Evolutionary conservation across 2,329 filamentous ascomycete species (phyloP).

Genomic region (Trichoderma lentiforme): DNA sequence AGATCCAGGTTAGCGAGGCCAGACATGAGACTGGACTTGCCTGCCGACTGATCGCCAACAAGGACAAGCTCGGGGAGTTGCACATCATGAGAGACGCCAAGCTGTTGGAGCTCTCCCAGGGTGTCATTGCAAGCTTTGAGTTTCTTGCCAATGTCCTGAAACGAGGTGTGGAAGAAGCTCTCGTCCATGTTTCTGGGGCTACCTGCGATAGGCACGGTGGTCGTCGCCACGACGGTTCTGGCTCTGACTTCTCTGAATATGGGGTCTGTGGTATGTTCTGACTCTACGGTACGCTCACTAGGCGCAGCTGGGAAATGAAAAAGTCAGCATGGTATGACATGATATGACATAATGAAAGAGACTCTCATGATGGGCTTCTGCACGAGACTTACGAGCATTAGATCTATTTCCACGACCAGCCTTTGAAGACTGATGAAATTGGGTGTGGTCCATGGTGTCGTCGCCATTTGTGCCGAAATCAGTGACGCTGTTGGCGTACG

Average conservation of each 20-base stretch:
- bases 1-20: constrained; percentile 68
- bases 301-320: constrained; percentile 32
- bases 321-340: constrained; percentile 15
- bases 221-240: constrained; percentile 22
- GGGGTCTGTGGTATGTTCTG: constrained; percentile 24
- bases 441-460: constrained; percentile 19
- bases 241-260: constrained; percentile 38
- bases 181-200: constrained; percentile 32
- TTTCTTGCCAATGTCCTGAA: constrained; percentile 56
- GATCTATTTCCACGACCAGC: constrained; percentile 32
- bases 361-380: not conserved
- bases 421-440: constrained; percentile 26
- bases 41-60: constrained; percentile 80
- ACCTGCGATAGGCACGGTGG: constrained; percentile 9
- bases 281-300: constrained; percentile 35
- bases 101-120: constrained; percentile 64
- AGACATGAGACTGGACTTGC: constrained; percentile 70
- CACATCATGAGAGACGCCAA: constrained; percentile 69
- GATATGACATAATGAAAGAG: not conserved
- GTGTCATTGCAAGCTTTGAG: constrained; percentile 64
- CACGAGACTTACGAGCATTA: constrained; percentile 37
- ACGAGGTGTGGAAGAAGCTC: constrained; percentile 43
- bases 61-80: constrained; percentile 76
- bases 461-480: constrained; percentile 23
- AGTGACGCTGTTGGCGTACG: constrained; percentile 15